phyloP scores from a whole-genome alignment of 805 yeast species.

The Myxozyma udenii region DNA sequence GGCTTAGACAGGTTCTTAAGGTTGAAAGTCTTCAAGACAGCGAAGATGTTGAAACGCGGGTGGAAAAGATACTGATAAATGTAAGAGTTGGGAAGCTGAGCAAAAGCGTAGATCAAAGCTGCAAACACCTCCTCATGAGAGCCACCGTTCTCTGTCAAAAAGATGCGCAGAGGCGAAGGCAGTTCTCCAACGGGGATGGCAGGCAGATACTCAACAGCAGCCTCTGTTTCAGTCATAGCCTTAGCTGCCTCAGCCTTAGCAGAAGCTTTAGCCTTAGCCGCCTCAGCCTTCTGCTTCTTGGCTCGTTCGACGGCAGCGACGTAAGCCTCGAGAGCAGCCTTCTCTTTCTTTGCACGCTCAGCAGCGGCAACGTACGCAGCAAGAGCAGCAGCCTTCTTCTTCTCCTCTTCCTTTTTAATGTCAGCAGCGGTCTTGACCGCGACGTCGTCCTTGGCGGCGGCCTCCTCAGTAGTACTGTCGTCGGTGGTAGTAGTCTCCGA shows the following conservation, averaged over 20 bases:
- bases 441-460: not conserved
- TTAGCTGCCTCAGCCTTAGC: conserved; percentile 4
- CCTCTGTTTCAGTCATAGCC: not conserved
- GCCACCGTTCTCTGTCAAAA: conserved; percentile 25
- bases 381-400: conserved; percentile 12
- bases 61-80: conserved; percentile 21
- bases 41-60: conserved; percentile 26
- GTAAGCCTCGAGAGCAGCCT: conserved; percentile 9
- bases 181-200: conserved; percentile 18
- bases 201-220: conserved; percentile 7
- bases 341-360: conserved; percentile 11
- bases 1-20: conserved; percentile 20
- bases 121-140: conserved; percentile 30
- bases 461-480: too few relatives aligned
- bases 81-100: conserved; percentile 26
- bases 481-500: too few relatives aligned
- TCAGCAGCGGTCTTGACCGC: conserved; percentile 7
- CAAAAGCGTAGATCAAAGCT: conserved; percentile 28
- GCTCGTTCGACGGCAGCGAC: conserved; percentile 13
- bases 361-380: conserved; percentile 16
- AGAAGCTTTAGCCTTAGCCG: not conserved
- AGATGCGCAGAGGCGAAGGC: conserved; percentile 24
- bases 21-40: conserved; percentile 21
- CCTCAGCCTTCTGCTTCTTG: conserved; percentile 4
- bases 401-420: conserved; percentile 5